phyloP scores from a whole-genome alignment of 208 protist species.

The Crithidia sp. region DNA sequence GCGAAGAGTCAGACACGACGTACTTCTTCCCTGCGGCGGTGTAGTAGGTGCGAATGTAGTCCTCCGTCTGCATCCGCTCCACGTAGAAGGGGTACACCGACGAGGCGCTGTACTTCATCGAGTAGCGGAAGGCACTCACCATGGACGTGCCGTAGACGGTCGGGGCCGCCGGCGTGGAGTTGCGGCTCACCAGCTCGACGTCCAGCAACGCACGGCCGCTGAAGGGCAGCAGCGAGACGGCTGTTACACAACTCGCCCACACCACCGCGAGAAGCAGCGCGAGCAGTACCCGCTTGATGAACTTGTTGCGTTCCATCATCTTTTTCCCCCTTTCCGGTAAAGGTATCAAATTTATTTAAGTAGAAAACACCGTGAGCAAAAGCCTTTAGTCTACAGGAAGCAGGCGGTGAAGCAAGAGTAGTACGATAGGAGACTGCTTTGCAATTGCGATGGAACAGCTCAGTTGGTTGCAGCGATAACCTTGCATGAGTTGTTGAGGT shows the following conservation, averaged over 20 bases:
- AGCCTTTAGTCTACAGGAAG: no score
- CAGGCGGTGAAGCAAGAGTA: no score
- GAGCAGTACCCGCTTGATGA: background rate
- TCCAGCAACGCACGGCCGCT: conserved; percentile 19
- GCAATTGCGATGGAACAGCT: no score
- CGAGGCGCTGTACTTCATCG: background rate
- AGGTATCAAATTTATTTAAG: no score
- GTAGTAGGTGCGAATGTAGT: conserved; percentile 13
- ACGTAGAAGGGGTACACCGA: conserved; percentile 26
- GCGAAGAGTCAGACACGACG: background rate
- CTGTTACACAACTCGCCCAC: background rate
- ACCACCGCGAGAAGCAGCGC: conserved; percentile 4
- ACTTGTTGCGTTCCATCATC: no score
- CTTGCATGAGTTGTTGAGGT: no score
- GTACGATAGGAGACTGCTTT: no score
- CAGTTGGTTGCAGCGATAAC: no score
- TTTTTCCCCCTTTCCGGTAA: no score
- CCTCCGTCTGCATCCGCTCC: conserved; percentile 6
- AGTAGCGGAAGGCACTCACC: conserved; percentile 9
- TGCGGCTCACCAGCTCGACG: conserved; percentile 37
- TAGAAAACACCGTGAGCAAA: no score
- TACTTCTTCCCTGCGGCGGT: conserved; percentile 5
- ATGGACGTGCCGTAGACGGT: conserved; percentile 2
- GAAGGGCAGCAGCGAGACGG: conserved; percentile 18
- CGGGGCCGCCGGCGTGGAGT: background rate